phyloP scores from a whole-genome alignment of 2,329 filamentous ascomycete species.

The Aspergillus felis region DNA sequence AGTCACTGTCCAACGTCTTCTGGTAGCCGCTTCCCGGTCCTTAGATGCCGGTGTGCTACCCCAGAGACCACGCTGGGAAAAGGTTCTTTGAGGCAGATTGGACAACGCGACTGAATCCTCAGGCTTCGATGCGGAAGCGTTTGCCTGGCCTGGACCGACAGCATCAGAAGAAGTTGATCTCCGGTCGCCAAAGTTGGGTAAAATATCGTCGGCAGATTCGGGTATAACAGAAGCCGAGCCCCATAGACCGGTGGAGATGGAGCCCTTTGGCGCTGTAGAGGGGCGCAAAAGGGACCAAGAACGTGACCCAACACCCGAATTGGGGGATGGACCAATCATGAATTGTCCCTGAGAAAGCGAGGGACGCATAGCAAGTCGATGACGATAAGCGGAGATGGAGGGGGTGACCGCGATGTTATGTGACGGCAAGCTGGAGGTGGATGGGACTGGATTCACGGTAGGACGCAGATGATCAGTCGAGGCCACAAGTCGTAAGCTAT shows the following conservation, averaged over 20 bases:
- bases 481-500: constrained; percentile 57
- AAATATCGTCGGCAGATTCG: constrained; percentile 28
- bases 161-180: constrained; percentile 13
- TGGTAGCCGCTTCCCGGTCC: constrained; percentile 24
- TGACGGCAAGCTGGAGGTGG: constrained; percentile 23
- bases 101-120: constrained; percentile 9
- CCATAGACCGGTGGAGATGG: constrained; percentile 34
- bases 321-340: constrained; percentile 20
- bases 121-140: neutral
- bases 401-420: constrained; percentile 19
- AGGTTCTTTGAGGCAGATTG: constrained; percentile 26
- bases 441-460: constrained; percentile 31
- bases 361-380: constrained; percentile 27
- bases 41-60: constrained; percentile 28
- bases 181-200: constrained; percentile 35
- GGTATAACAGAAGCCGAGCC: constrained; percentile 23
- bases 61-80: constrained; percentile 37
- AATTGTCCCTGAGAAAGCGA: constrained; percentile 25
- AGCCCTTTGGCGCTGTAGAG: constrained; percentile 17
- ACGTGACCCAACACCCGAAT: constrained; percentile 11
- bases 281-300: constrained; percentile 23
- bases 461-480: constrained; percentile 59
- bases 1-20: constrained; percentile 38
- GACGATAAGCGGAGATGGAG: constrained; percentile 28
- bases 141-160: neutral